Percentiles rank a stretch among this genome's conserved stretches.
Evolutionary conservation across 495 filamentous ascomycete genomes (phyloP).

Genomic region (Aspergillus coremiiformis): DNA sequence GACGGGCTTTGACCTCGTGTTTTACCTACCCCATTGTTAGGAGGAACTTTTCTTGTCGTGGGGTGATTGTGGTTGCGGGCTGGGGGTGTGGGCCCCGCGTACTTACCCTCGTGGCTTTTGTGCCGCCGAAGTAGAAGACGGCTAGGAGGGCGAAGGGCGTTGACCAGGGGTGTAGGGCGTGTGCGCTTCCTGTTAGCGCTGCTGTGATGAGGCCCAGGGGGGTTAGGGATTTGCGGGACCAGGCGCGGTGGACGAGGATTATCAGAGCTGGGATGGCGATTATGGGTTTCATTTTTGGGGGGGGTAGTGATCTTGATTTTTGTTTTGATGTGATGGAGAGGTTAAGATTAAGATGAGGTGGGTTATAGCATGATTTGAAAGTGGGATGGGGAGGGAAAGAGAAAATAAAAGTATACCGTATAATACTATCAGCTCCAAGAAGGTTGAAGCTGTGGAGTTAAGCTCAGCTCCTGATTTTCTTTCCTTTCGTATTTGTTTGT

Average conservation of each 20-base stretch:
- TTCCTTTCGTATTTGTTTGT: too few relatives aligned
- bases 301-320: not conserved
- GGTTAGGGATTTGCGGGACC: conserved; percentile 65
- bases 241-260: conserved; percentile 60
- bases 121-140: conserved; percentile 84
- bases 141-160: conserved; percentile 74
- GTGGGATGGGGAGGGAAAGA: too few relatives aligned
- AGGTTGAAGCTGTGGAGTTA: too few relatives aligned
- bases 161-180: conserved; percentile 86
- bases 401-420: too few relatives aligned
- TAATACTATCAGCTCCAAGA: too few relatives aligned
- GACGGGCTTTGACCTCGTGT: conserved; percentile 70
- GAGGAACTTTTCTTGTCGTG: not conserved
- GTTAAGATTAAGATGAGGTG: not conserved
- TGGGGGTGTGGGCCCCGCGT: not conserved
- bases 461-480: too few relatives aligned
- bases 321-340: not conserved
- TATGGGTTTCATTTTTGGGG: conserved; percentile 53
- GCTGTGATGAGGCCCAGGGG: conserved; percentile 60
- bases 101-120: conserved; percentile 68
- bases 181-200: conserved; percentile 61
- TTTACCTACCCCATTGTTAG: conserved; percentile 79
- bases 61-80: not conserved
- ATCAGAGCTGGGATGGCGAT: conserved; percentile 58
- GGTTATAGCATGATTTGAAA: not conserved